A percentile compares a stretch with the other conserved stretches of the same genome.
Evolutionary conservation across 768 basidiomycete species (phyloP).

Genomic region (Suillus fuscotomentosus): DNA sequence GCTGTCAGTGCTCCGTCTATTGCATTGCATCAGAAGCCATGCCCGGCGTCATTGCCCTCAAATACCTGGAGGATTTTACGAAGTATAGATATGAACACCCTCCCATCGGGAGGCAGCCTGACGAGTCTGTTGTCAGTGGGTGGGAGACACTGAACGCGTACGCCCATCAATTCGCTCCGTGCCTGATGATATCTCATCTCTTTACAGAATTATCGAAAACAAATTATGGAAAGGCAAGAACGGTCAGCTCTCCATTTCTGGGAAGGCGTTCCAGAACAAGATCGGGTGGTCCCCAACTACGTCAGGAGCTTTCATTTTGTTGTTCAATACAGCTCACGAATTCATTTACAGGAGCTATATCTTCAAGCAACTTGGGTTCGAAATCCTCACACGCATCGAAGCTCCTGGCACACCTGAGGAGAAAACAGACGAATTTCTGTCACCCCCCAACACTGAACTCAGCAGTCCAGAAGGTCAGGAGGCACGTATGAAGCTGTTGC

Average conservation of each 20-base stretch:
- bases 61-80: conserved; percentile 59
- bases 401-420: conserved; percentile 15
- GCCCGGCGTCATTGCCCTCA: conserved; percentile 68
- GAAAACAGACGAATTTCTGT: conserved; percentile 41
- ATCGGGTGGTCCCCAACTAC: conserved; percentile 63
- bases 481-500: conserved; percentile 61
- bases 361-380: conserved; percentile 43
- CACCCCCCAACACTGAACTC: conserved; percentile 55
- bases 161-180: conserved; percentile 22
- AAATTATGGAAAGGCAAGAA: conserved; percentile 70
- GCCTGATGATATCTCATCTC: not conserved
- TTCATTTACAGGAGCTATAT: conserved; percentile 33
- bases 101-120: conserved; percentile 48
- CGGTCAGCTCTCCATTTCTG: conserved; percentile 52
- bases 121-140: conserved; percentile 52
- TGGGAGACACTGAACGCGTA: conserved; percentile 71
- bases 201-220: conserved; percentile 68
- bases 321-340: conserved; percentile 11
- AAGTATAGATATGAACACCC: conserved; percentile 64
- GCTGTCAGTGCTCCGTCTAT: conserved; percentile 81
- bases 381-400: conserved; percentile 17
- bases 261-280: conserved; percentile 57
- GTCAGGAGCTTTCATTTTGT: conserved; percentile 39
- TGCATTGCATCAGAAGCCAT: conserved; percentile 69
- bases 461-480: conserved; percentile 43